phyloP scores from a whole-genome alignment of 306 rosid genomes.

The Herpetospermum pedunculosum region DNA sequence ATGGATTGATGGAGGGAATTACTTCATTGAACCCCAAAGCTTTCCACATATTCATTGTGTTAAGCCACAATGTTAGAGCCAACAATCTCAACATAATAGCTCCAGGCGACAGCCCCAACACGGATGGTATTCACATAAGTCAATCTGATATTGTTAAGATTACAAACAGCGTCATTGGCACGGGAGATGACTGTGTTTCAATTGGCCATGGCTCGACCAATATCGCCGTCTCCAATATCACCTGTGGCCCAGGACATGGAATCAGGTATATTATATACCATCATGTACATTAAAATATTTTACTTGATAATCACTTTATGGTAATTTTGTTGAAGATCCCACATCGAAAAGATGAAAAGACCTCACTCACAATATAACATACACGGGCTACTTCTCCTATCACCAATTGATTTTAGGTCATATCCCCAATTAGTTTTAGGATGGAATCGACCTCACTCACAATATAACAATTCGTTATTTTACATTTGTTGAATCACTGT shows the following conservation, averaged over 20 bases:
- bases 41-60: constrained; percentile 34
- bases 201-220: constrained; percentile 32
- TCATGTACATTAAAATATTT: no score
- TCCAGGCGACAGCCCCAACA: constrained; percentile 57
- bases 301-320: no score
- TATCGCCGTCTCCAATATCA: constrained; percentile 16
- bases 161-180: constrained; percentile 26
- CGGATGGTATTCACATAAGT: constrained; percentile 60
- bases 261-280: constrained; percentile 35
- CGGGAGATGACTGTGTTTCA: constrained; percentile 74
- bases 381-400: no score
- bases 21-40: constrained; percentile 43
- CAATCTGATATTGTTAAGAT: constrained; percentile 11
- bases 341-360: no score
- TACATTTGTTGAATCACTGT: no score
- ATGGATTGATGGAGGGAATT: constrained; percentile 22
- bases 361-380: no score
- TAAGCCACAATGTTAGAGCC: constrained; percentile 16
- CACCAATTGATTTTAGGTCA: no score
- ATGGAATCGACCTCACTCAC: no score
- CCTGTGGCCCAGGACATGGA: constrained; percentile 83
- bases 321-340: no score
- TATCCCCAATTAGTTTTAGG: no score
- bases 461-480: no score
- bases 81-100: constrained; percentile 27